Evolutionary conservation across 768 basidiomycete genomes (phyloP), one percentile per base, ranked within the genome.

Genomic region (Pholiota conissans): DNA sequence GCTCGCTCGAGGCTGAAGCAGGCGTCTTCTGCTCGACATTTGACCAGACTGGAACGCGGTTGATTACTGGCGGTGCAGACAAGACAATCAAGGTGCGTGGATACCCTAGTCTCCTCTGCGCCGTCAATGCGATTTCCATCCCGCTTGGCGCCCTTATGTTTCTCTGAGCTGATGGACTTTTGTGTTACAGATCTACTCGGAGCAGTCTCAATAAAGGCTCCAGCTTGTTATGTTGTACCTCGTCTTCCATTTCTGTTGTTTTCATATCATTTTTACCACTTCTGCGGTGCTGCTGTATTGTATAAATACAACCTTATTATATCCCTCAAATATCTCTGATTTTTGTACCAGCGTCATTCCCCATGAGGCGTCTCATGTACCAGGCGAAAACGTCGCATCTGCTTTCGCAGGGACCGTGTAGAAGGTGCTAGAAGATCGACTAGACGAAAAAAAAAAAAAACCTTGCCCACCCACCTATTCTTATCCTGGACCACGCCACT

Each of bases 1-100:
- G 97, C n/a, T 95, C 93, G 30, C 83, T 99, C 32, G 96, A 99
- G 67, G 96, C 96, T 0, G 97, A 99, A 73, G 88, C 96, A 0
- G 96, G 96, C 56, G 84, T 97, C 10, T 98, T 97, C 79, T 96
- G 93, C 69, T 97, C 95, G 14, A 95, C 93, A 14, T 99, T 98
- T 73, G 97, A 98, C 72, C 80, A 87, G 71, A 98, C 96, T 1
- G 97, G 97, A 2, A 95, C 95, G 30, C 81, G 96, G 57, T 71
- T 99, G 57, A 94, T 95, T 63, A 97, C 95, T 14, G 97, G 97
- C 34, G 91, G 95, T 3, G 97, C 97, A 10, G 97, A 98, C 78
- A 99, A 98, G 81, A 98, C 96, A 9, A 96, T 98, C 77, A 98
- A 99, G 84, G 91, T 91, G 28, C 48, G 82, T 69, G 22, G n/a